Conservation (phyloP, 768 basidiomycete genomes). For the Coprinopsis sp. region DNA sequence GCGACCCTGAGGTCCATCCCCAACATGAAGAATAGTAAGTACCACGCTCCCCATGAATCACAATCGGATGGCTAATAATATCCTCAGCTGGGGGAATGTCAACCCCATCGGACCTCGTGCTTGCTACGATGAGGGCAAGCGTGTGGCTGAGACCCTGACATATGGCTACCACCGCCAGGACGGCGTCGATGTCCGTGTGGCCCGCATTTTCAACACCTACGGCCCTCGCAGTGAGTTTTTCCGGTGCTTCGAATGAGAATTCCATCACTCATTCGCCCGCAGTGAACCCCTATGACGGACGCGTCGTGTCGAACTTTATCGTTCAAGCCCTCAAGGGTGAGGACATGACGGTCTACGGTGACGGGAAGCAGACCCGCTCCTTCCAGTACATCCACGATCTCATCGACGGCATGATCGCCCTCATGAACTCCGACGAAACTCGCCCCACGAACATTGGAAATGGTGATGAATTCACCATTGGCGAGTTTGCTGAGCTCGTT, state of each 20-base stretch:
- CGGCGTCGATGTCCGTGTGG: conserved; percentile 92
- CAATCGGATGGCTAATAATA: conserved; percentile 14
- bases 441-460: conserved; percentile 97
- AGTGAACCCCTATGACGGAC: conserved; percentile 97
- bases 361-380: conserved; percentile 89
- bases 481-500: conserved; percentile 89
- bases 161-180: conserved; percentile 96
- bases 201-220: conserved; percentile 98
- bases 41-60: not conserved
- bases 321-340: conserved; percentile 95
- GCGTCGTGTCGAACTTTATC: conserved; percentile 98
- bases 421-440: conserved; percentile 94
- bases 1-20: conserved; percentile 97
- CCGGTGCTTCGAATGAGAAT: not conserved
- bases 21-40: conserved; percentile 92
- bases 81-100: conserved; percentile 88
- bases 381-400: conserved; percentile 99
- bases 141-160: conserved; percentile 95
- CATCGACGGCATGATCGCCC: conserved; percentile 84
- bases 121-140: conserved; percentile 99
- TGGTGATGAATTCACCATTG: conserved; percentile 92
- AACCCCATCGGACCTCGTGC: conserved; percentile 98
- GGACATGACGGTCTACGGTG: conserved; percentile 96
- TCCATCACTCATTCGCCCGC: not conserved
- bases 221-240: conserved; percentile 69